Conservation (phyloP, 2,329 filamentous ascomycete species). For the Kalaharituber pfeilii region DNA sequence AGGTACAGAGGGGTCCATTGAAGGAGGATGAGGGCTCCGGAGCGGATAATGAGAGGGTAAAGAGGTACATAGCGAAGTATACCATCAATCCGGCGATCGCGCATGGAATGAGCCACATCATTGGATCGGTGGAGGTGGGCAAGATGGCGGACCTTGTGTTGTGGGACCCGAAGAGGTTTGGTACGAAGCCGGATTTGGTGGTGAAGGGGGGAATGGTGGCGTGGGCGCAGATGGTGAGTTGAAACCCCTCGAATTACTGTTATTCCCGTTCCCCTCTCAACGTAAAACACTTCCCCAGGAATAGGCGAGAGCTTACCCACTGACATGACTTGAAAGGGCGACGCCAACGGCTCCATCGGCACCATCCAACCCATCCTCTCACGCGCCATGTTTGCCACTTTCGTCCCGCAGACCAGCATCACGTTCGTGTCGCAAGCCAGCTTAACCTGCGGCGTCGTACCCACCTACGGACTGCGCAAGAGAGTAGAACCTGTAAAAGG, state of each 20-base stretch:
- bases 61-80: slow-evolving; percentile 87
- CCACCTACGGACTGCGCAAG: slow-evolving; percentile 59
- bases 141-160: slow-evolving; percentile 80
- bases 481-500: slow-evolving; percentile 61
- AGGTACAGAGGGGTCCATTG: slow-evolving; percentile 59
- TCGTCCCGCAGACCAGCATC: slow-evolving; percentile 54
- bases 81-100: slow-evolving; percentile 86
- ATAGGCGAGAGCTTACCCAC: slow-evolving; percentile 70
- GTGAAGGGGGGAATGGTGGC: slow-evolving; percentile 1
- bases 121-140: slow-evolving; percentile 61
- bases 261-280: not conserved
- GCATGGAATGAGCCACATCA: slow-evolving; percentile 73
- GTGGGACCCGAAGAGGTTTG: slow-evolving; percentile 75
- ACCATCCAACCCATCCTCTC: slow-evolving; percentile 71
- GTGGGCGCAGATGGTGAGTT: not conserved
- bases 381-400: slow-evolving; percentile 66
- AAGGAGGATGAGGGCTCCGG: slow-evolving; percentile 60
- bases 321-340: no score
- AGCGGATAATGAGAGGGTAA: slow-evolving; percentile 82
- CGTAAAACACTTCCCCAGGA: slow-evolving; percentile 71
- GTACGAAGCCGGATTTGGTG: slow-evolving; percentile 63
- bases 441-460: slow-evolving; percentile 47
- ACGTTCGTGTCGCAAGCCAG: slow-evolving; percentile 67
- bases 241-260: no score
- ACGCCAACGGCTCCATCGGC: slow-evolving; percentile 69